Conservation (phyloP, 1,284 basidiomycete species). For the Cryptococcus sp. region DNA sequence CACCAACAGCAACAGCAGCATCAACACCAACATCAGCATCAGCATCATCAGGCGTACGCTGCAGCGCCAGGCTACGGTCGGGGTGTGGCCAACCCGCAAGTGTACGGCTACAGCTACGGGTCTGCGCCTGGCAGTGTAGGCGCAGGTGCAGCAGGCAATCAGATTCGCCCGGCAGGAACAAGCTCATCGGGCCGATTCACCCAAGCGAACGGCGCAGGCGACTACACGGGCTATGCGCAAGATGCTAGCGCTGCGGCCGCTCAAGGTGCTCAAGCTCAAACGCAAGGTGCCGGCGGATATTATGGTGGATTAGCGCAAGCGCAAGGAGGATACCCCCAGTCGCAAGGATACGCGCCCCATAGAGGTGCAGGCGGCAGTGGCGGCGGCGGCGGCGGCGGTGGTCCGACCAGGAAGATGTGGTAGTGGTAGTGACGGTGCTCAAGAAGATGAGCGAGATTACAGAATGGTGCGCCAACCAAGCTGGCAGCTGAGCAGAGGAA, state of each 20-base stretch:
- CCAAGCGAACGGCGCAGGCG: background rate
- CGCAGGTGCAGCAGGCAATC: background rate
- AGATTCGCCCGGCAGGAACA: slow-evolving; percentile 3
- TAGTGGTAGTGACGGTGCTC: background rate
- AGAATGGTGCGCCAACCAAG: too few relatives aligned
- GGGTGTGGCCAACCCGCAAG: background rate
- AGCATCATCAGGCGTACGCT: slow-evolving; percentile 13
- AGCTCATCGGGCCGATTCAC: background rate
- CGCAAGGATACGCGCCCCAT: too few relatives aligned
- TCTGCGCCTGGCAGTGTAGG: background rate
- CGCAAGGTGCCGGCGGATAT: background rate
- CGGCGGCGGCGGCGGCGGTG: background rate
- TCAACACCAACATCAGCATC: slow-evolving; percentile 4
- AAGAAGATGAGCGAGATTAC: too few relatives aligned
- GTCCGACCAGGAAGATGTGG: slow-evolving; percentile 14
- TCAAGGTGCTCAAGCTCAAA: background rate
- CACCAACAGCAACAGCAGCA: slow-evolving; percentile 7
- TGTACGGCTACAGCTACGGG: background rate
- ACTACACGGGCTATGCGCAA: slow-evolving; percentile 1
- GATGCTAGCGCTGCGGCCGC: background rate
- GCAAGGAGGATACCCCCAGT: slow-evolving; percentile 5
- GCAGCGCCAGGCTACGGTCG: slow-evolving; percentile 8
- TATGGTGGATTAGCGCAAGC: slow-evolving; percentile 9
- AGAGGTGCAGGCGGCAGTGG: background rate
- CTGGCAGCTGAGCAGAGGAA: too few relatives aligned